phyloP scores from a whole-genome alignment of 306 rosid species.

The Cicer arietinum region DNA sequence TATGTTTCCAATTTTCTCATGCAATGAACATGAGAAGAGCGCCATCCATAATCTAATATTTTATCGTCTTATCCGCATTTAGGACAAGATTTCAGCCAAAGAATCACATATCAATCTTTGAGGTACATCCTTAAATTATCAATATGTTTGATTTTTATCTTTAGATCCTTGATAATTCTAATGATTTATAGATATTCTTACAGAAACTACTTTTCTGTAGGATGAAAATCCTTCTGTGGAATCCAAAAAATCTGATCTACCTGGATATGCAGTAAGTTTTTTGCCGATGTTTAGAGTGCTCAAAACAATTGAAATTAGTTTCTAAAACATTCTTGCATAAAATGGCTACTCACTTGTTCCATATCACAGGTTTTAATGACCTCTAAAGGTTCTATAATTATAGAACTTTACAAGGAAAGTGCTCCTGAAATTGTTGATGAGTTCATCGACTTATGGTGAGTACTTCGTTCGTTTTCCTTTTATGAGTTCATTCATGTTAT shows the following conservation, averaged over 20 bases:
- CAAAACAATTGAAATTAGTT: neutral
- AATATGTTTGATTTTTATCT: neutral
- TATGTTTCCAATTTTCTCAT: conserved; percentile 3
- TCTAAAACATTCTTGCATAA: conserved; percentile 2
- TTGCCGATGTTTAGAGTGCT: neutral
- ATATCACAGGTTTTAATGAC: conserved; percentile 66
- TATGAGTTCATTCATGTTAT: too few species aligned
- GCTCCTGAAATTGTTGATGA: conserved; percentile 93
- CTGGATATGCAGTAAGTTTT: conserved; percentile 66
- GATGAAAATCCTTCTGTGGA: conserved; percentile 47
- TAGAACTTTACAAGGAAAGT: conserved; percentile 81
- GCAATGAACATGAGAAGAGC: conserved; percentile 18
- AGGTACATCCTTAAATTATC: conserved; percentile 46
- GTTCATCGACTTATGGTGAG: conserved; percentile 93
- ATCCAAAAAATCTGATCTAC: conserved; percentile 64
- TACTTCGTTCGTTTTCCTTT: conserved; percentile 3
- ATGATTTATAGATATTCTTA: conserved; percentile 15
- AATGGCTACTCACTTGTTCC: neutral
- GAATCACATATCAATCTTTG: conserved; percentile 44
- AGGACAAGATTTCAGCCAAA: conserved; percentile 53
- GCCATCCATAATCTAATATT: conserved; percentile 32
- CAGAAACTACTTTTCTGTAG: conserved; percentile 44
- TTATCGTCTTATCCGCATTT: conserved; percentile 29
- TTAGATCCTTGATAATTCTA: neutral
- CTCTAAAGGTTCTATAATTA: conserved; percentile 72